These are phyloP conservation scores for Discostella stelligera DNA, from an alignment of 352 stramenopile genomes.

Conservation along the genomic window DNA sequence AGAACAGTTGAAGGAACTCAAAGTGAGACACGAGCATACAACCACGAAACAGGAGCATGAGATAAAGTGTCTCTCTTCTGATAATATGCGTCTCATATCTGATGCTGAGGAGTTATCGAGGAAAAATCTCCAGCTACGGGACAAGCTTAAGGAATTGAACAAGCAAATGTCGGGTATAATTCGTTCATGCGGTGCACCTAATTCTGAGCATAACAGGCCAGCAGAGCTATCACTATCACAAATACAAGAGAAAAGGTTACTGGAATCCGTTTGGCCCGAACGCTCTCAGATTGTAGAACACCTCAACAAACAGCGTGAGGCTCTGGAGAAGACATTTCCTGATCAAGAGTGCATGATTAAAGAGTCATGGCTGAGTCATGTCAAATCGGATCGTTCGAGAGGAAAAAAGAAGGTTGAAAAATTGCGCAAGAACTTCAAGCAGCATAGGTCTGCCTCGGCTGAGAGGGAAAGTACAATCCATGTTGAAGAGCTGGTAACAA, in stretches of 20 bases:
- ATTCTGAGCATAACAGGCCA: slow-evolving; percentile 58
- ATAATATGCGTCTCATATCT: slow-evolving; percentile 50
- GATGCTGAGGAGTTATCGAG: slow-evolving; percentile 49
- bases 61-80: slow-evolving; percentile 38
- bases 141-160: slow-evolving; percentile 55
- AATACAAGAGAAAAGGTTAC: slow-evolving; percentile 40
- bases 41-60: slow-evolving; percentile 53
- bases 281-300: slow-evolving; percentile 38
- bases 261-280: slow-evolving; percentile 48
- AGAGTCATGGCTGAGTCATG: slow-evolving; percentile 46
- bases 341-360: slow-evolving; percentile 55
- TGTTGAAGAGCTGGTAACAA: slow-evolving; percentile 35
- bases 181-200: slow-evolving; percentile 51
- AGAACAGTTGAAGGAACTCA: slow-evolving; percentile 50
- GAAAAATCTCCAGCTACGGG: slow-evolving; percentile 46
- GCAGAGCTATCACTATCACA: slow-evolving; percentile 41
- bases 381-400: slow-evolving; percentile 33
- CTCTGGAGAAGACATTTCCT: slow-evolving; percentile 48
- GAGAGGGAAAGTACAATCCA: slow-evolving; percentile 53
- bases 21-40: slow-evolving; percentile 41
- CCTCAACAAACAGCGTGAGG: slow-evolving; percentile 49
- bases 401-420: slow-evolving; percentile 45
- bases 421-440: slow-evolving; percentile 54
- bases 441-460: slow-evolving; percentile 39
- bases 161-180: slow-evolving; percentile 59